phyloP scores from a whole-genome alignment of 179 eudicot species.

The Beta lomatogona region DNA sequence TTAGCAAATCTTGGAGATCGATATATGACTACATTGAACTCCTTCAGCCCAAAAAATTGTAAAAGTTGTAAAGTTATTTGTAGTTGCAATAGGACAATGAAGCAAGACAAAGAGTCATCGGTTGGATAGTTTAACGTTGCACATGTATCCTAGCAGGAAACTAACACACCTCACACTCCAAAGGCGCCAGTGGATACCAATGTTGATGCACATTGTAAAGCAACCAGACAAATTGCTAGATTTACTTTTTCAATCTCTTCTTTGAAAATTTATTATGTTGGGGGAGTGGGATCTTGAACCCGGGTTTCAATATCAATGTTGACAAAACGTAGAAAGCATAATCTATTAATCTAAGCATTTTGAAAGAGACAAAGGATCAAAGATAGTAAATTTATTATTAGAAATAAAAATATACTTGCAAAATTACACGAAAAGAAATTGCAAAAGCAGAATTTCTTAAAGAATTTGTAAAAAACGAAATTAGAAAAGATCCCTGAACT shows the following conservation, averaged over 20 bases:
- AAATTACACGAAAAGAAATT: constrained; percentile 1
- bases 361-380: neutral
- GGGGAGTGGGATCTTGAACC: too few relatives aligned
- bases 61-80: neutral
- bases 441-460: neutral
- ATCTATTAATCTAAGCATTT: too few relatives aligned
- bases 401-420: too few relatives aligned
- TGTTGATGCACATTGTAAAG: neutral
- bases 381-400: neutral
- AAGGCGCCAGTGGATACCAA: neutral
- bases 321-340: too few relatives aligned
- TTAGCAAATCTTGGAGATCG: constrained; percentile 1
- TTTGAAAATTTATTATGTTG: too few relatives aligned
- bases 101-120: neutral
- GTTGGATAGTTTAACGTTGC: neutral
- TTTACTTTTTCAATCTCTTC: too few relatives aligned
- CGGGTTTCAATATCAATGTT: too few relatives aligned
- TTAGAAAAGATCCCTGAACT: too few relatives aligned
- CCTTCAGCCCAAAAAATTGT: neutral
- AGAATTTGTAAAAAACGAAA: neutral
- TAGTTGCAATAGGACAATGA: neutral
- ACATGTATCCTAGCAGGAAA: neutral
- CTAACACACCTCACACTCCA: neutral
- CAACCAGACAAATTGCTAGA: too few relatives aligned
- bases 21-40: neutral